Evolutionary conservation across 768 basidiomycete species (phyloP).

Genomic region (Trametes elegans): DNA sequence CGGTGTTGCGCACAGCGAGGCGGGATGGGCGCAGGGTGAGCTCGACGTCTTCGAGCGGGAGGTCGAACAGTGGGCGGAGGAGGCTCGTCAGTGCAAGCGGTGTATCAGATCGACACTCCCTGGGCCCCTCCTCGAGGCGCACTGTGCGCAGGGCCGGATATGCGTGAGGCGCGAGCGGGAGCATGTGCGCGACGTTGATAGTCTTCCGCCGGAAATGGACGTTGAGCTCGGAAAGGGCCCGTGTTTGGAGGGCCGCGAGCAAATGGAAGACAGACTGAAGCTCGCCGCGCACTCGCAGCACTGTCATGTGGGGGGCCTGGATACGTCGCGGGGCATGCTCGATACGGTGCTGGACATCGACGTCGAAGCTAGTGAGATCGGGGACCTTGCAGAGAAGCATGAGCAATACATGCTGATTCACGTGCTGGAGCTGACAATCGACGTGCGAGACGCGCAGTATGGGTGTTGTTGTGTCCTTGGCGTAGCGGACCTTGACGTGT

Average conservation of each 20-base stretch:
- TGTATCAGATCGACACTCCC: too few species aligned
- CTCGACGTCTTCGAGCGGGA: conserved; percentile 10
- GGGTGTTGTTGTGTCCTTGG: background rate
- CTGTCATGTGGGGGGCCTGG: background rate
- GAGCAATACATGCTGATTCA: background rate
- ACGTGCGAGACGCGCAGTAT: conserved; percentile 6
- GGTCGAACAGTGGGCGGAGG: conserved; percentile 1
- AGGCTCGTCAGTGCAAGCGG: background rate
- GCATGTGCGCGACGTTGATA: conserved; percentile 2
- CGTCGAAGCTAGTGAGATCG: conserved; percentile 1
- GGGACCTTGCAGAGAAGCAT: background rate
- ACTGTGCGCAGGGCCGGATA: background rate
- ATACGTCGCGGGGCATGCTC: background rate
- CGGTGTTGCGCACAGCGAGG: background rate
- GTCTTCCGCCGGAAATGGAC: conserved; percentile 1
- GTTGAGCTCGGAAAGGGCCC: background rate
- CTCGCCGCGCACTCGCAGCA: conserved; percentile 9
- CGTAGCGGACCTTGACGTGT: background rate
- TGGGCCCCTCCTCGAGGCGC: background rate
- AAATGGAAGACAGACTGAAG: conserved; percentile 6
- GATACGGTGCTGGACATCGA: background rate
- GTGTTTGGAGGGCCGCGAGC: background rate
- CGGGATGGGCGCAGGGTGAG: background rate
- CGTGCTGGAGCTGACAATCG: background rate
- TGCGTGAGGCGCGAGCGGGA: background rate